phyloP scores from a whole-genome alignment of 495 filamentous ascomycete species.

The Cryomyces minteri region DNA sequence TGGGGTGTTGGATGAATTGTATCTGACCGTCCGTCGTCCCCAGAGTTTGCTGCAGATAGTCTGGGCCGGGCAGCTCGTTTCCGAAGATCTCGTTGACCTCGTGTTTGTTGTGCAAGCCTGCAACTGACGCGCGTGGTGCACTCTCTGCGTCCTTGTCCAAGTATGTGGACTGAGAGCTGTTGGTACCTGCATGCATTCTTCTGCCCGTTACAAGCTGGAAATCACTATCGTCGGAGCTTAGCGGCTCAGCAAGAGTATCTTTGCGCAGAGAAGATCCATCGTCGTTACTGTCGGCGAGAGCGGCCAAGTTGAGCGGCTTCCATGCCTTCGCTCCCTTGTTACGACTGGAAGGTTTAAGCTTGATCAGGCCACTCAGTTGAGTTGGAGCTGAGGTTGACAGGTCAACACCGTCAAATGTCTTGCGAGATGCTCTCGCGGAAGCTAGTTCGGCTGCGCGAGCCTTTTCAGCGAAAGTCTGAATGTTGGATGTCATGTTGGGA shows the following conservation, averaged over 20 bases:
- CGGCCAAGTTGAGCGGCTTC: conserved; percentile 2
- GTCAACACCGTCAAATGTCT: no score
- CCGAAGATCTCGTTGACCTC: conserved; percentile 15
- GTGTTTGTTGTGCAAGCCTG: conserved; percentile 1
- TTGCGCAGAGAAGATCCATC: no score
- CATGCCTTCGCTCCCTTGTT: conserved; percentile 1
- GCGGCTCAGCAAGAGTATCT: no score
- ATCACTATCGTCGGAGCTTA: not conserved
- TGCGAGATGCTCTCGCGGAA: no score
- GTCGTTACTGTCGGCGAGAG: no score
- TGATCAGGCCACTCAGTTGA: no score
- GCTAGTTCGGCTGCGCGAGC: conserved; percentile 1
- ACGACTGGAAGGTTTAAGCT: no score
- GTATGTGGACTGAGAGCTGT: conserved; percentile 5
- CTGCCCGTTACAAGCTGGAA: conserved; percentile 7
- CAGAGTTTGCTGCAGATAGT: conserved; percentile 10
- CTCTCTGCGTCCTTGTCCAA: conserved; percentile 6
- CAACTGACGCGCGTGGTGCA: conserved; percentile 5
- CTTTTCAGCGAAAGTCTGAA: conserved; percentile 9
- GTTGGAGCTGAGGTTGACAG: no score
- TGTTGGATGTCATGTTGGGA: not conserved
- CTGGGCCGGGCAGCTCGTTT: conserved; percentile 12
- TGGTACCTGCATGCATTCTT: not conserved
- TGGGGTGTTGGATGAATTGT: conserved; percentile 19
- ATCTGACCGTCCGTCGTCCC: conserved; percentile 16